A percentile compares a stretch with the other conserved stretches of the same genome.
phyloP scores from a whole-genome alignment of 192 early-diverging fungal species.

The Coemansia sp. region DNA sequence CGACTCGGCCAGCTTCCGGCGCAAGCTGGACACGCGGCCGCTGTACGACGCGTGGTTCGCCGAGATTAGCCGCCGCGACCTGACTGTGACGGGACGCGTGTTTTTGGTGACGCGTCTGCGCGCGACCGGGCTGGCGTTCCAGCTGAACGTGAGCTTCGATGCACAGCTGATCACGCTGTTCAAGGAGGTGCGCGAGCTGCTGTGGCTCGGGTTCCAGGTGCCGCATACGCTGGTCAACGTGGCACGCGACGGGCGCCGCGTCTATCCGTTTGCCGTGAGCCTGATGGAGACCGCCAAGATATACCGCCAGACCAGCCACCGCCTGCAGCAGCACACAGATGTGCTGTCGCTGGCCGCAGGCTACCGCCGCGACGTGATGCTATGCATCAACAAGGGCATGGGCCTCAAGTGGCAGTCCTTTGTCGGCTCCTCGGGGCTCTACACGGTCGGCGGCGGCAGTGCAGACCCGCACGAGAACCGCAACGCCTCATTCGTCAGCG shows the following conservation, averaged over 20 bases:
- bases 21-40: conserved; percentile 89
- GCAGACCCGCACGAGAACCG: conserved; percentile 72
- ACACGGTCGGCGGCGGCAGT: conserved; percentile 35
- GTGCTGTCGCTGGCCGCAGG: conserved; percentile 82
- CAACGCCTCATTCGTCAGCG: conserved; percentile 91
- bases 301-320: conserved; percentile 81
- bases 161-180: conserved; percentile 92
- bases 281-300: conserved; percentile 94
- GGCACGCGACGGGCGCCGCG: conserved; percentile 93
- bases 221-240: conserved; percentile 86
- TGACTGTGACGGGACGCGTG: conserved; percentile 82
- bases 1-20: conserved; percentile 86
- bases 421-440: conserved; percentile 58
- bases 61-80: conserved; percentile 79
- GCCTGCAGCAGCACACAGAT: conserved; percentile 72
- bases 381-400: conserved; percentile 71
- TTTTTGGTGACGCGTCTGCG: conserved; percentile 86
- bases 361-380: conserved; percentile 94
- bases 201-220: conserved; percentile 94
- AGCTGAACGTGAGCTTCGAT: conserved; percentile 93
- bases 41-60: conserved; percentile 91
- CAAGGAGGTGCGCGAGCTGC: conserved; percentile 96
- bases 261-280: conserved; percentile 98
- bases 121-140: conserved; percentile 65
- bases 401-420: conserved; percentile 94